Base-by-base conservation (phyloP, 1,139 yeast species). In the Lodderomyces theae region DNA sequence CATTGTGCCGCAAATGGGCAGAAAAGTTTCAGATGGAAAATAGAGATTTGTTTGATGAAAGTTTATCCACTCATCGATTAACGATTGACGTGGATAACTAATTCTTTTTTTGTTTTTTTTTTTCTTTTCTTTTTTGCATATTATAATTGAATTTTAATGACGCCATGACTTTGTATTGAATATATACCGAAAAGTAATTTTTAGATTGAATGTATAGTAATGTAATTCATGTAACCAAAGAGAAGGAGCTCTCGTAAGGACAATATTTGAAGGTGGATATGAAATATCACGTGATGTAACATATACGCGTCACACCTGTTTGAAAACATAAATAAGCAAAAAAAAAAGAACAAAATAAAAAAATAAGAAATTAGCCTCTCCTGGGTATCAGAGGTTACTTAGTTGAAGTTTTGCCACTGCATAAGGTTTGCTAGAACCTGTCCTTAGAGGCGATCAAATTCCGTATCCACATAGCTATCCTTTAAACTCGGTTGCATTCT, bases 1-100 rank as follows among this genome's bases (percentile, higher is more conserved):
- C 87, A 24, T 72, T 87, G 47, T 88, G 96, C 49, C 80, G 96
- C 55, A 86, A 84, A 58, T 90, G 97, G 97, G 96, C 95, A 40
- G 83, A 85, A 61, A 74, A 77, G 52, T 67, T 75, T 42, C 64
- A 66, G 29, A 60, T 69, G 28, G 76, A 70, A 41, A 56, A 58
- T 42, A 57, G 52, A 42, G 56, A 60, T 49, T 54, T 63, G 32
- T 60, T 63, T 47, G 60, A 52, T 38, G 51, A 44, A 36, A 40
- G 34, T 12, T 43, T 43, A 34, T 48, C 51, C 7, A 50, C 53
- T 21, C 50, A 46, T 47, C 45, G 52, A 37, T 36, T 49, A 40
- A 31, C 45, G 33, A 39, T 46, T 38, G 47, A 44, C 25, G 38
- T 34, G 23, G 39, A 40, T 25, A 12, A 28, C 10, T 17, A 24